Evolutionary conservation across 2,329 filamentous ascomycete genomes (phyloP), one percentile per base, ranked within the genome.

Genomic region (Botrytis tulipae): DNA sequence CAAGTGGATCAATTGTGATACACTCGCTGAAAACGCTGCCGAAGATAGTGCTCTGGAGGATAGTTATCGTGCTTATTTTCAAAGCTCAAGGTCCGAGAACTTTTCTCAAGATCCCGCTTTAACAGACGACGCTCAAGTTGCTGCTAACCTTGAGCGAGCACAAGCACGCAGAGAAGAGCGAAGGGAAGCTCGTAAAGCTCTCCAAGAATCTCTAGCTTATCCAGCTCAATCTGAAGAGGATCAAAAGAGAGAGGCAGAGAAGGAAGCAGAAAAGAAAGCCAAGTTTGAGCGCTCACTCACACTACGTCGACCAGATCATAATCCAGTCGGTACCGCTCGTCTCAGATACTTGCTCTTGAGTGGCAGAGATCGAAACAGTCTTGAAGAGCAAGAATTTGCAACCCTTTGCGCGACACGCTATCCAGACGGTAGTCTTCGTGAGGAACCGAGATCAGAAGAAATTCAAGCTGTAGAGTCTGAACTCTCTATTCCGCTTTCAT

Each of bases 1-100:
- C 12, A 42, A 69, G 35, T 69, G 66, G 66, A 69, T 69, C 48
- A 69, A 44, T 69, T 69, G n/a, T 18, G 48, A 69, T 69, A 69
- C 66, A 1, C 48, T 57, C 40, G 25, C 37, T 48, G 44, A 48
- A 37, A n/a, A 29, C 37, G 29, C 44, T 42, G n/a, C 25, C 9
- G 48, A 57, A 32, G 37, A 57, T 10, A 25, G 48, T 57, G 66
- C 57, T 25, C 12, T n/a, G 20, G 66, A 57, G n/a, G n/a, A 37
- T 42, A 37, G 7, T 42, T 57, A 42, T 25, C 48, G 48, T 57
- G 48, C 48, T 22, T 57, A 69, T 42, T 69, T 25, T 18, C 48
- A 44, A 22, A 32, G 10, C 48, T 32, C n/a, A 42, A 42, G 3
- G 22, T 25, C 37, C 12, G 35, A 44, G 9, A 25, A 57, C 25